phyloP scores from a whole-genome alignment of 2,329 filamentous ascomycete species.

The Atkinsonella texensis region DNA sequence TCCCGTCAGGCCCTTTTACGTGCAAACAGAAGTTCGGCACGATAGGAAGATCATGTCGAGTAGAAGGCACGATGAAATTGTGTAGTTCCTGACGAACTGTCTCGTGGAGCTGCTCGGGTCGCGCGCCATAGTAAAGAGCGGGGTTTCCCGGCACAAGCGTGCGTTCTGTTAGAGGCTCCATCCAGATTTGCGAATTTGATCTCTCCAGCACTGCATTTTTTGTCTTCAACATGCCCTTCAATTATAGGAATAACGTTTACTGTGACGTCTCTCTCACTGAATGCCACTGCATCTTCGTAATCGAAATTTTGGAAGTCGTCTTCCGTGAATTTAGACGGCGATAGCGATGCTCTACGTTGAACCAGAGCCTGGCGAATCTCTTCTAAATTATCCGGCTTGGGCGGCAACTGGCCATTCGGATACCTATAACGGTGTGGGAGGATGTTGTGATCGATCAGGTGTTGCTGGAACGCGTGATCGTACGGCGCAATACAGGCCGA shows the following conservation, averaged over 20 bases:
- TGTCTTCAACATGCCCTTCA: constrained; percentile 13
- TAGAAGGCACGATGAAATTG: constrained; percentile 20
- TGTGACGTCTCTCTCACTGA: constrained; percentile 22
- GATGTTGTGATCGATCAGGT: constrained; percentile 5
- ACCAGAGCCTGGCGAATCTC: constrained; percentile 10
- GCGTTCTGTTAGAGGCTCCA: constrained; percentile 23
- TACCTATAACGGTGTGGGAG: too few species aligned
- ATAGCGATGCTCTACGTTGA: constrained; percentile 19
- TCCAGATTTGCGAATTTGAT: constrained; percentile 24
- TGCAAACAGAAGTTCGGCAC: constrained; percentile 28
- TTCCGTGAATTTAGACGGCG: constrained; percentile 21
- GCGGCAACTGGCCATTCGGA: constrained; percentile 4
- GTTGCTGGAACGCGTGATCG: constrained; percentile 11
- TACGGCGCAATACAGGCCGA: constrained; percentile 8
- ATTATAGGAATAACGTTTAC: constrained; percentile 21
- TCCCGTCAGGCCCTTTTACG: constrained; percentile 23
- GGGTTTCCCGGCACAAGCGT: constrained; percentile 19
- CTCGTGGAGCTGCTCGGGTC: constrained; percentile 16
- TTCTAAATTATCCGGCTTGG: constrained; percentile 11
- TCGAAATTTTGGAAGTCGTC: constrained; percentile 19
- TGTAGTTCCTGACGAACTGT: constrained; percentile 11
- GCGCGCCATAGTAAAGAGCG: constrained; percentile 23
- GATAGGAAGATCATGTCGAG: constrained; percentile 18
- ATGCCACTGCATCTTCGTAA: constrained; percentile 15
- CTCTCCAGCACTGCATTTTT: constrained; percentile 14